Evolutionary conservation across 768 basidiomycete species (phyloP), one percentile per base, ranked within the genome.

Genomic region (Termitomyces sp.): DNA sequence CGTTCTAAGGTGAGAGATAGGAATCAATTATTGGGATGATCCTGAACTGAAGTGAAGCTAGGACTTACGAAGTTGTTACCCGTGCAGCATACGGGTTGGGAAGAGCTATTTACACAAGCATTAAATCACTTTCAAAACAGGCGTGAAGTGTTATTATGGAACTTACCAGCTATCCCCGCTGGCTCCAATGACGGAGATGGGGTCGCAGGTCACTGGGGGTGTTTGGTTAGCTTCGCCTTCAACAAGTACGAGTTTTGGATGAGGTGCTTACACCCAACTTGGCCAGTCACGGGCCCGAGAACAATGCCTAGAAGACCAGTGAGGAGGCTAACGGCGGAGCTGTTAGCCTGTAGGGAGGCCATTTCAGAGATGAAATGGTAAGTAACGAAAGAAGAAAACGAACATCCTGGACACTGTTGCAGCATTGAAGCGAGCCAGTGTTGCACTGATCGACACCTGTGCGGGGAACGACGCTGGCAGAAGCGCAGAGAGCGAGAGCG

Each of bases 41-140:
- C 16, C 19, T 27, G 9, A 29, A 17, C 21, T n/a, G 4, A 37
- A 37, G 7, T n/a, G 4, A 37, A 37, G 7, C 35, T 19, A 34
- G 10, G 14, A 53, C 65, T 60, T 53, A 65, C 66, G 35, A 62
- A 66, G 21, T 37, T 35, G 34, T 63, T 66, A 10, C 43, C 35
- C 5, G 53, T 31, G 59, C 66, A 66, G 59, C 64, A 66, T 27
- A 57, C 64, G 17, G 66, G 19, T 40, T 66, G 61, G 9, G 46
- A 27, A 21, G 53, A 21, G 54, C 65, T 63, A 37, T 35, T 27
- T 29, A n/a, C 4, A 0, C 21, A 21, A 17, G 2, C 6, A 16
- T 45, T 19, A 37, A 37, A 45, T 52, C 38, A 27, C 16, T 12
- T 23, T 23, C 17, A 34, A 25, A 17, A 21, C 35, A 44, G 9